A percentile compares a stretch with the other conserved stretches of the same genome.
These are phyloP conservation scores for Raphidocelis subcapitata DNA, from an alignment of 139 green algal genomes.

Conservation along the genomic window DNA sequence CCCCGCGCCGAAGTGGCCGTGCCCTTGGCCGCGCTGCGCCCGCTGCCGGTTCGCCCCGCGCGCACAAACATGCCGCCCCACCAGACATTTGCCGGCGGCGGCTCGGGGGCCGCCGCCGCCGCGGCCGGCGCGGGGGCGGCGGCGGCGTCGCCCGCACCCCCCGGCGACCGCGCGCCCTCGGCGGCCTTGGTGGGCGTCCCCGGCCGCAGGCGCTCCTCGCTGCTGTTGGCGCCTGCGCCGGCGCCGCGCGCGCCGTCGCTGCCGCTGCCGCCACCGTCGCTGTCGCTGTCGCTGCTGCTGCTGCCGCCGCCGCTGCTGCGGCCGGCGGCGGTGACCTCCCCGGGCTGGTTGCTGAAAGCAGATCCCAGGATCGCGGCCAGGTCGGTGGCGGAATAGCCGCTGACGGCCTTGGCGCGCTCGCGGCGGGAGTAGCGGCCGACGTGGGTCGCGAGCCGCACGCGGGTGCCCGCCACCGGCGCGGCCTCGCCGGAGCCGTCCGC, in stretches of 20 bases:
- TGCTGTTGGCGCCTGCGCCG: background rate
- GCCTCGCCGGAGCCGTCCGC: background rate
- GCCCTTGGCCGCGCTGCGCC: constrained; percentile 20
- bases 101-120: background rate
- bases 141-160: background rate
- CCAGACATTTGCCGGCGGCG: constrained; percentile 17
- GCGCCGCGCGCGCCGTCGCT: constrained; percentile 8
- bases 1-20: constrained; percentile 27
- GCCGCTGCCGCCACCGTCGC: constrained; percentile 8
- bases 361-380: constrained; percentile 79
- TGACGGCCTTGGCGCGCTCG: constrained; percentile 69
- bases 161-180: background rate
- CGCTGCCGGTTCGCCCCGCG: constrained; percentile 32
- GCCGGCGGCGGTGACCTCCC: background rate
- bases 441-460: constrained; percentile 49
- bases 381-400: constrained; percentile 69
- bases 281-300: constrained; percentile 16
- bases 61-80: constrained; percentile 50
- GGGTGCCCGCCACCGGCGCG: background rate
- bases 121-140: background rate
- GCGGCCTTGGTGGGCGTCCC: constrained; percentile 4
- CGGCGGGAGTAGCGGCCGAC: constrained; percentile 66
- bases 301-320: constrained; percentile 1
- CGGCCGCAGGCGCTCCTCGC: constrained; percentile 8
- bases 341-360: constrained; percentile 2